Evolutionary conservation across 2,329 filamentous ascomycete genomes (phyloP).

Genomic region (Fusarium sp.): DNA sequence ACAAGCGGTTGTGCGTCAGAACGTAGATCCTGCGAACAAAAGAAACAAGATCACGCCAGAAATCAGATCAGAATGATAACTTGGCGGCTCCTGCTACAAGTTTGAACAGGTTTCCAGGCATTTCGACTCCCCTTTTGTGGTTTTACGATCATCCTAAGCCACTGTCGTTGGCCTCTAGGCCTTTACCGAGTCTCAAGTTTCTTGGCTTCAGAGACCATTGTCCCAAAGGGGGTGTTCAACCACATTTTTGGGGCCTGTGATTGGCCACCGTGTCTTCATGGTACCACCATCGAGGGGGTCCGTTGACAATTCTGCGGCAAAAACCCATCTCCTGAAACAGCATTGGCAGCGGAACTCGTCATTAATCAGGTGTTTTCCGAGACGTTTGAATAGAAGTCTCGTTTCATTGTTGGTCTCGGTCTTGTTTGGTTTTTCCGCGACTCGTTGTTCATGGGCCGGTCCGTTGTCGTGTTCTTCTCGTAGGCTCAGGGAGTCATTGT

Average conservation of each 20-base stretch:
- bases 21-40: conserved; percentile 14
- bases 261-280: conserved; percentile 39
- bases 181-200: conserved; percentile 31
- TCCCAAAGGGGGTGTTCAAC: conserved; percentile 44
- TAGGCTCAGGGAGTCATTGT: background rate
- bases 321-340: conserved; percentile 46
- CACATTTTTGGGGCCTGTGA: conserved; percentile 17
- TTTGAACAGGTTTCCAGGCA: conserved; percentile 5
- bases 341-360: conserved; percentile 35
- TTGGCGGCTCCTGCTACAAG: conserved; percentile 23
- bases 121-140: conserved; percentile 25
- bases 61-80: conserved; percentile 23
- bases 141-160: conserved; percentile 29
- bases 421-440: conserved; percentile 26
- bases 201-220: conserved; percentile 31
- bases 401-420: conserved; percentile 40
- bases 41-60: conserved; percentile 38
- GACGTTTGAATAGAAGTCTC: conserved; percentile 32
- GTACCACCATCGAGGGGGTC: conserved; percentile 26
- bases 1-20: conserved; percentile 6
- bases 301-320: conserved; percentile 35
- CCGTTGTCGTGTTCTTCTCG: conserved; percentile 11
- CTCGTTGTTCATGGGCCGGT: background rate
- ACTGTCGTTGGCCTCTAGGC: conserved; percentile 25
- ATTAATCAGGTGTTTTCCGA: conserved; percentile 43